These are phyloP conservation scores for Hypoxylon sp. DNA, from an alignment of 2,329 filamentous ascomycete genomes.

Conservation along the genomic window DNA sequence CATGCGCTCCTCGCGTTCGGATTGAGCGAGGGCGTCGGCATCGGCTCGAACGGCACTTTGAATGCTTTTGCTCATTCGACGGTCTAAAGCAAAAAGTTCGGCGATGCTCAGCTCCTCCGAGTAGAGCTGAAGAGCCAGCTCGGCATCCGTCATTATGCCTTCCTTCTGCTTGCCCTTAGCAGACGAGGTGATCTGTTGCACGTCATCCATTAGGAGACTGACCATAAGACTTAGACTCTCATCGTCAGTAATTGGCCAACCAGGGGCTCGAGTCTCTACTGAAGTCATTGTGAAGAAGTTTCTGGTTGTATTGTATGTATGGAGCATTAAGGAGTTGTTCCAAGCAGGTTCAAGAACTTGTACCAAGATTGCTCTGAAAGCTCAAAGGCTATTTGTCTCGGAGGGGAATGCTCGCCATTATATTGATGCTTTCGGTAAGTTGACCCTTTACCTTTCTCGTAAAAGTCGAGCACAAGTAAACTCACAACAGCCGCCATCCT, in stretches of 20 bases:
- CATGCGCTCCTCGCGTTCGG: conserved; percentile 28
- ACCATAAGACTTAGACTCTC: not conserved
- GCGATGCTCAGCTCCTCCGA: too few relatives aligned
- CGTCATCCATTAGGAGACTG: conserved; percentile 1
- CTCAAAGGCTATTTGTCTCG: too few relatives aligned
- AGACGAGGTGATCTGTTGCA: not conserved
- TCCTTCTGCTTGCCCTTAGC: conserved; percentile 42
- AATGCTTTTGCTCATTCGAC: conserved; percentile 43
- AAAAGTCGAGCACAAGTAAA: not conserved
- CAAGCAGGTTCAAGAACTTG: not conserved
- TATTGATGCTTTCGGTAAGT: not conserved
- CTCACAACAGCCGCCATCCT: not conserved
- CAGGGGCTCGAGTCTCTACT: not conserved
- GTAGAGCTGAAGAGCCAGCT: conserved; percentile 17
- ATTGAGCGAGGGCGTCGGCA: conserved; percentile 27
- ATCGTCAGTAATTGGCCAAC: not conserved
- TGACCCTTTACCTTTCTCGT: not conserved
- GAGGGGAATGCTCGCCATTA: not conserved
- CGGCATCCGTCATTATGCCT: conserved; percentile 31
- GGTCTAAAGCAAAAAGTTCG: conserved; percentile 31
- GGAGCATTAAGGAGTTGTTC: too few relatives aligned
- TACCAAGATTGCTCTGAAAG: too few relatives aligned
- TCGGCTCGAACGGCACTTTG: conserved; percentile 39
- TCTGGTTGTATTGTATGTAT: not conserved
- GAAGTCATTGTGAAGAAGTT: not conserved